Percentiles rank a stretch among this genome's conserved stretches.
phyloP scores from a whole-genome alignment of 129 eudicot genomes.

The Saussurea involucrata region DNA sequence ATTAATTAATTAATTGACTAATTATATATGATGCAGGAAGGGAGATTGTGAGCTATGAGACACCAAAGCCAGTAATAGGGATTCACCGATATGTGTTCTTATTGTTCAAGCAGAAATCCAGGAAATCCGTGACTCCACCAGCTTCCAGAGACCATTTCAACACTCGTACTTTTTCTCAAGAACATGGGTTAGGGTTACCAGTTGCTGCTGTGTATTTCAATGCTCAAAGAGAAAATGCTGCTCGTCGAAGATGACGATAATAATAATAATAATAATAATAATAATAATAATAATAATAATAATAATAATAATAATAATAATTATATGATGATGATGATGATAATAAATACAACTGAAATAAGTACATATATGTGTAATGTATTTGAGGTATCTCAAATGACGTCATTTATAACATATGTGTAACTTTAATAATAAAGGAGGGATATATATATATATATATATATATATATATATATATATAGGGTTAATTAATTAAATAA shows the following conservation, averaged over 20 bases:
- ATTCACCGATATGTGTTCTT: conserved; percentile 81
- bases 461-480: background rate
- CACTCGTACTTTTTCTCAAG: conserved; percentile 63
- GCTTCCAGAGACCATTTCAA: conserved; percentile 68
- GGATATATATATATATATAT: background rate
- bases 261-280: too few species aligned
- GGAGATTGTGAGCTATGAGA: conserved; percentile 77
- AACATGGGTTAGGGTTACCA: conserved; percentile 67
- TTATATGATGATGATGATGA: too few species aligned
- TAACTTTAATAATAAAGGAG: background rate
- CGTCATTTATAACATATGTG: background rate
- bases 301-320: background rate
- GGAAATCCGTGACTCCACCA: conserved; percentile 72
- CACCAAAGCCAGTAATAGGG: conserved; percentile 85
- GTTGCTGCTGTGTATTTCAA: conserved; percentile 91
- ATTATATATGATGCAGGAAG: conserved; percentile 39
- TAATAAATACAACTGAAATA: too few species aligned
- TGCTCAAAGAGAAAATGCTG: conserved; percentile 94
- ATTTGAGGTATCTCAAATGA: conserved; percentile 2
- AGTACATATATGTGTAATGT: background rate
- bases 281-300: background rate
- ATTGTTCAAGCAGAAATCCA: conserved; percentile 67
- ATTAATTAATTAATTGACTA: background rate
- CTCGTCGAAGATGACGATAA: conserved; percentile 57
- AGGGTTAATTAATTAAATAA: background rate